These are phyloP conservation scores for Conticribra guillardii DNA, from an alignment of 108 stramenopile genomes.

Conservation along the genomic window DNA sequence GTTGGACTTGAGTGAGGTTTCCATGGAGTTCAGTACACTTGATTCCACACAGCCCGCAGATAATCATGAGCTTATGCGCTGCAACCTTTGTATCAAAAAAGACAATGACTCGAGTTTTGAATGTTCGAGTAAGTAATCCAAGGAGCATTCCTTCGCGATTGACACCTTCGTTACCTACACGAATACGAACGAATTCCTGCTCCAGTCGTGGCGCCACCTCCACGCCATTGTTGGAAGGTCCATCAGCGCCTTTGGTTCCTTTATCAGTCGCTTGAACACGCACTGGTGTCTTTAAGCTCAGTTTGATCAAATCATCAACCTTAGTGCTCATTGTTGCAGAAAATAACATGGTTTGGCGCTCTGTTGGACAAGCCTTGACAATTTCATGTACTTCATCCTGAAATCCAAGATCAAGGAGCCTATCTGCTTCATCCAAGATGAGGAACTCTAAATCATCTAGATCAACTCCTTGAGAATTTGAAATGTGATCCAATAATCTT, in stretches of 20 bases:
- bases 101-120: constrained; percentile 82
- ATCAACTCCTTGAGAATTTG: constrained; percentile 89
- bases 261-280: constrained; percentile 82
- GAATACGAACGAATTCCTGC: constrained; percentile 96
- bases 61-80: constrained; percentile 91
- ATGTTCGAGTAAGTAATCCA: constrained; percentile 86
- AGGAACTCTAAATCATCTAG: constrained; percentile 90
- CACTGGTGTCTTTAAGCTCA: constrained; percentile 92
- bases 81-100: constrained; percentile 95
- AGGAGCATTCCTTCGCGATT: constrained; percentile 93
- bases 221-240: constrained; percentile 46
- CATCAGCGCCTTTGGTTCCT: constrained; percentile 17
- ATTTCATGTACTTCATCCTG: constrained; percentile 94
- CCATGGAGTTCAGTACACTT: constrained; percentile 95
- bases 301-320: constrained; percentile 90
- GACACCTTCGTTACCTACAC: constrained; percentile 82
- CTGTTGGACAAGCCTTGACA: constrained; percentile 84
- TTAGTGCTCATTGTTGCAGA: constrained; percentile 98
- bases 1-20: constrained; percentile 89
- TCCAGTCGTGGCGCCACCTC: constrained; percentile 92
- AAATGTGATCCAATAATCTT: constrained; percentile 93
- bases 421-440: constrained; percentile 93
- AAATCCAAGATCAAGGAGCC: constrained; percentile 95
- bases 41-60: constrained; percentile 85
- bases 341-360: constrained; percentile 95